Evolutionary conservation across 768 basidiomycete genomes (phyloP).

Genomic region (Hygrophoropsis aurantiaca): DNA sequence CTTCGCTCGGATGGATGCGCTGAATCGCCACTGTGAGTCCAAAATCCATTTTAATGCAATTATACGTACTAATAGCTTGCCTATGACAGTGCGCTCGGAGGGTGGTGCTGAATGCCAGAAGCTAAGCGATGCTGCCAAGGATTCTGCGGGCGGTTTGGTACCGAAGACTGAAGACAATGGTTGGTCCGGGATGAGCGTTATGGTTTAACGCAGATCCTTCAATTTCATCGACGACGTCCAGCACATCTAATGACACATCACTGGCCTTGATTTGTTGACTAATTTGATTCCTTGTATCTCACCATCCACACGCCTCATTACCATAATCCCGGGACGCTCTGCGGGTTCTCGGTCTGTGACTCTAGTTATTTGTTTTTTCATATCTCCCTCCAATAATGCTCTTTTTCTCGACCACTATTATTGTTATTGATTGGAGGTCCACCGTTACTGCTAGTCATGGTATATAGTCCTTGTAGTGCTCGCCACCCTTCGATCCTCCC

Average conservation of each 20-base stretch:
- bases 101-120: constrained; percentile 75
- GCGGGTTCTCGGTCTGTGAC: constrained; percentile 20
- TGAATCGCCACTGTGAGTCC: constrained; percentile 86
- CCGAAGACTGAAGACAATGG: constrained; percentile 32
- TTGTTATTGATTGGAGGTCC: constrained; percentile 7
- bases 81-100: constrained; percentile 67
- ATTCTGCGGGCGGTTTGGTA: constrained; percentile 18
- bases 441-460: constrained; percentile 6
- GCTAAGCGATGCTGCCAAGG: constrained; percentile 34
- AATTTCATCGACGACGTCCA: constrained; percentile 13
- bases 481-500: background rate
- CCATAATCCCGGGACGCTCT: constrained; percentile 27
- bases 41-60: background rate
- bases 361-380: too few species aligned
- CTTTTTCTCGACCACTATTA: constrained; percentile 6
- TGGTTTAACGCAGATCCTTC: constrained; percentile 23
- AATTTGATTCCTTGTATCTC: constrained; percentile 17
- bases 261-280: constrained; percentile 16
- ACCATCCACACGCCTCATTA: constrained; percentile 14
- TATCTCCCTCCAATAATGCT: constrained; percentile 11
- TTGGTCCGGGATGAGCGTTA: constrained; percentile 32
- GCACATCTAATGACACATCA: constrained; percentile 20
- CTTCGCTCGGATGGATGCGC: constrained; percentile 93
- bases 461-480: constrained; percentile 7
- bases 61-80: background rate